phyloP scores from a whole-genome alignment of 305 asterid species.

The Rubia peregrina region DNA sequence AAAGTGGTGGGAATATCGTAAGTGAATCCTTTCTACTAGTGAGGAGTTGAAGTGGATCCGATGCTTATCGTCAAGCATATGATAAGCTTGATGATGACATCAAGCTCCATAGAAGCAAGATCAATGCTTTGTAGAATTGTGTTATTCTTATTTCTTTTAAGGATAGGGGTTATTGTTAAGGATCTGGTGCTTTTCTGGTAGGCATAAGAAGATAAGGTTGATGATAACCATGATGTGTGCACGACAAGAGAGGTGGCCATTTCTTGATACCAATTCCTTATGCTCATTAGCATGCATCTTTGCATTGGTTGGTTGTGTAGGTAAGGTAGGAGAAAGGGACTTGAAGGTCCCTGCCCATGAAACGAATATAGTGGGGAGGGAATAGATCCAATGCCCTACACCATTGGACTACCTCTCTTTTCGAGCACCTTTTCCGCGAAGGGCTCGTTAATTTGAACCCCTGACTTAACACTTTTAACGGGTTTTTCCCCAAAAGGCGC shows the following conservation, averaged over 20 bases:
- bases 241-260: background rate
- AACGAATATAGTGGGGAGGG: background rate
- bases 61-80: background rate
- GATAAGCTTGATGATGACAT: background rate
- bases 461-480: too few relatives aligned
- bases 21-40: background rate
- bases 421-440: background rate
- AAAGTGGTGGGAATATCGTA: background rate
- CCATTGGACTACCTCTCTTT: background rate
- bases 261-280: background rate
- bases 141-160: background rate
- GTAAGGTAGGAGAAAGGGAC: background rate
- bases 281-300: background rate
- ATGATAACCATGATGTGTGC: background rate
- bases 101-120: background rate
- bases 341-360: background rate
- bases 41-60: background rate
- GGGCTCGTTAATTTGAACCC: too few relatives aligned
- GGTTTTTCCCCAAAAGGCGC: background rate
- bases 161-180: background rate
- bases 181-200: conserved; percentile 5
- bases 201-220: conserved; percentile 7
- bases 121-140: background rate
- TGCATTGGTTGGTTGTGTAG: background rate
- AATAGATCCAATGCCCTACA: conserved; percentile 7